phyloP scores from a whole-genome alignment of 192 early-diverging fungal genomes.

The Podochytrium sp. region DNA sequence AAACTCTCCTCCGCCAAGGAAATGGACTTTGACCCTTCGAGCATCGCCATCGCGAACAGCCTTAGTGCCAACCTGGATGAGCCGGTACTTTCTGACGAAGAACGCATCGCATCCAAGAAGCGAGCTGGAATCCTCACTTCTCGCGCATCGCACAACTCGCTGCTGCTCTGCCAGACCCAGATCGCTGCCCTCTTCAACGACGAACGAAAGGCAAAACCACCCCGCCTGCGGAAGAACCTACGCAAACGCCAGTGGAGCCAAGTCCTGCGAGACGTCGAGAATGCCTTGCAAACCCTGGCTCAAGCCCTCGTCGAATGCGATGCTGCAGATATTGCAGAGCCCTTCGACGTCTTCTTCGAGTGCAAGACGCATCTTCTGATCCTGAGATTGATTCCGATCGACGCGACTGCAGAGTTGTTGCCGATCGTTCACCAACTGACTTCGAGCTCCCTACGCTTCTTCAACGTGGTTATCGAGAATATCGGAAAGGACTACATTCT shows the following conservation, averaged over 20 bases:
- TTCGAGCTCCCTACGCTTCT: not conserved
- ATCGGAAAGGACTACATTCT: slow-evolving; percentile 37
- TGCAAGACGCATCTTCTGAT: slow-evolving; percentile 1
- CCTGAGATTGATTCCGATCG: not conserved
- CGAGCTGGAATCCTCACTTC: not conserved
- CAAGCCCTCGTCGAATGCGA: not conserved
- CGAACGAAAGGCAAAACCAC: too few species aligned
- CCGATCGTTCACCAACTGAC: not conserved
- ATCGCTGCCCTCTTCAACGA: too few species aligned
- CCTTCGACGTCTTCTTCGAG: slow-evolving; percentile 13
- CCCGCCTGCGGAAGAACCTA: too few species aligned
- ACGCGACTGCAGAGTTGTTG: not conserved
- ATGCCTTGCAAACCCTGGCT: not conserved
- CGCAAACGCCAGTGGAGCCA: too few species aligned
- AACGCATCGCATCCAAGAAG: not conserved
- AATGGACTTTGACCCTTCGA: too few species aligned
- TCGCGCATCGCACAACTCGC: not conserved
- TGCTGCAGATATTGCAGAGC: not conserved
- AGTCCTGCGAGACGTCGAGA: too few species aligned
- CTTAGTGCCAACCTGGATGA: not conserved
- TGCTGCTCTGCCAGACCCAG: too few species aligned
- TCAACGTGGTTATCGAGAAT: not conserved
- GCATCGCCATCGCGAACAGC: too few species aligned
- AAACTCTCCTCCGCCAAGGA: not conserved
- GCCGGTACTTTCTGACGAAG: not conserved